Conservation (phyloP, 139 green algal species). For the Tetraselmis chui region DNA sequence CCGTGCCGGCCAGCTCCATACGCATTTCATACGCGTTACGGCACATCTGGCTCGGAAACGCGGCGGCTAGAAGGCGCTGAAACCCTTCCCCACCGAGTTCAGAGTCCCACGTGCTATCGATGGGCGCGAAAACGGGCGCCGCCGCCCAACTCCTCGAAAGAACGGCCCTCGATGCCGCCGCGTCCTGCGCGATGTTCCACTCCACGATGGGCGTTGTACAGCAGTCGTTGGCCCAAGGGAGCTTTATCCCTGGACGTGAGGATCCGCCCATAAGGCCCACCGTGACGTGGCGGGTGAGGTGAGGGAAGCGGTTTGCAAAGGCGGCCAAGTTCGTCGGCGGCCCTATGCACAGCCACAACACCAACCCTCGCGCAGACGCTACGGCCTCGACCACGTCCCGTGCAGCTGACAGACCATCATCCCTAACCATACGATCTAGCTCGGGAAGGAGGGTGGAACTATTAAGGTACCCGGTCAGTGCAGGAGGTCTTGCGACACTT, state of each 20-base stretch:
- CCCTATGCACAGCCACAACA: background rate
- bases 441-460: background rate
- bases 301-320: background rate
- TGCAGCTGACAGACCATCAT: background rate
- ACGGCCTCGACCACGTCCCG: background rate
- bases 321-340: background rate
- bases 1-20: too few relatives aligned
- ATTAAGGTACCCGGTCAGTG: background rate
- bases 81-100: background rate
- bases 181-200: background rate
- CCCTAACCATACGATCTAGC: background rate
- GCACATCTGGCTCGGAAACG: background rate
- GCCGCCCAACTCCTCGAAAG: background rate
- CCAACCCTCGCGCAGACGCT: background rate
- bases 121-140: background rate
- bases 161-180: background rate
- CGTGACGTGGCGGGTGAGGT: background rate
- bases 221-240: background rate
- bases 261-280: background rate
- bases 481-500: too few relatives aligned
- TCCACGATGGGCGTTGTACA: background rate
- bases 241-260: background rate
- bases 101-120: background rate
- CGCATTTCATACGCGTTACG: too few relatives aligned
- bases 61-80: background rate